These are phyloP conservation scores for Annulohypoxylon truncatum DNA, from an alignment of 2,329 filamentous ascomycete genomes.

Conservation along the genomic window DNA sequence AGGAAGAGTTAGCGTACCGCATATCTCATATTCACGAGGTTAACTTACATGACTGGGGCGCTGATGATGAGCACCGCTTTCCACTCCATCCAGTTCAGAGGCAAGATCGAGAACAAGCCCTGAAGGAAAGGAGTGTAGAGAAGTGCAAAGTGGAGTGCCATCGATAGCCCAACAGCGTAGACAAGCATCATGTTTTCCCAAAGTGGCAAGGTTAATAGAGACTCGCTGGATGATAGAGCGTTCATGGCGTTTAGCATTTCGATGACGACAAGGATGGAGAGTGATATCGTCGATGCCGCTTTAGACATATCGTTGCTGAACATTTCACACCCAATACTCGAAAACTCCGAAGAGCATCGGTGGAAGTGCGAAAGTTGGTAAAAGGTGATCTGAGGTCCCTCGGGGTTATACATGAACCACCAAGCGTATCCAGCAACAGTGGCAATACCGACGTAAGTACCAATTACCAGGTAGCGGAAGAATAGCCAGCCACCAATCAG, in stretches of 20 bases:
- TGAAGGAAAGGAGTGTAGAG: conserved; percentile 93
- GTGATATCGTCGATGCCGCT: conserved; percentile 90
- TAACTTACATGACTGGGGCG: conserved; percentile 87
- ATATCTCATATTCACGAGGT: not conserved
- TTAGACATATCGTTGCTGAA: conserved; percentile 88
- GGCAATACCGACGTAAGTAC: conserved; percentile 91
- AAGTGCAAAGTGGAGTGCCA: conserved; percentile 94
- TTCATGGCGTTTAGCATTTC: conserved; percentile 99
- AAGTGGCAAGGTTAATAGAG: conserved; percentile 89
- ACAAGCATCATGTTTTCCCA: conserved; percentile 99
- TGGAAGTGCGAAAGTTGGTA: conserved; percentile 94
- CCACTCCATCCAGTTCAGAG: conserved; percentile 89
- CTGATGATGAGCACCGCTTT: conserved; percentile 90
- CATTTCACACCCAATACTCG: conserved; percentile 91
- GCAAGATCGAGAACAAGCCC: conserved; percentile 88
- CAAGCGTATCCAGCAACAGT: conserved; percentile 98
- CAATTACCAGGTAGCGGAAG: conserved; percentile 96
- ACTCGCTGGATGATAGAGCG: conserved; percentile 94
- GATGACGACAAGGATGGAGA: conserved; percentile 93
- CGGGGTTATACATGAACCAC: conserved; percentile 98
- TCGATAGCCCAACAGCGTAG: conserved; percentile 91
- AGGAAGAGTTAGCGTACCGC: conserved; percentile 37
- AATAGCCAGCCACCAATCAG: conserved; percentile 97
- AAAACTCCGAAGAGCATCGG: conserved; percentile 85
- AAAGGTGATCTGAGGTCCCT: conserved; percentile 91